Base-by-base conservation (phyloP, 306 rosid genomes). In the Vigna angularis region DNA sequence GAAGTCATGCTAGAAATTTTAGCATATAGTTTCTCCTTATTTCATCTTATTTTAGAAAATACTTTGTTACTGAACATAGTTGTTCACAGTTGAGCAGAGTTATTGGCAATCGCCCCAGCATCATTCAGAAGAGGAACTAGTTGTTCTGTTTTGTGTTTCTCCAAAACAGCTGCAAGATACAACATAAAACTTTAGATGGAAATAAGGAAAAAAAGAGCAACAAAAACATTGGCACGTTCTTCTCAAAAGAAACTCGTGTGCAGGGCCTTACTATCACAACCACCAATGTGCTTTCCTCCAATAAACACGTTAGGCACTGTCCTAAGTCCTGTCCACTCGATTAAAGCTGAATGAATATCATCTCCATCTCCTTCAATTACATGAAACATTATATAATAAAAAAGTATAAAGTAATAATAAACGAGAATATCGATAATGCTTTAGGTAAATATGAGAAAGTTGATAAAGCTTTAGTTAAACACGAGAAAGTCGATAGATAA, bases 281-380 rank as follows among this genome's bases (percentile, higher is more conserved):
- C 89, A 76, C 89, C 89, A 26, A 86, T 79, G 74, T 79, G 86
- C 20, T 93, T 88, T 47, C 92, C 91, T 62, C 86, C 97, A 30
- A 93, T 89, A 69, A 91, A 91, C 80, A 93, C 98, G 12, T 87
- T 93, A 49, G 98, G 97, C 15, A 93, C 98, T 5, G 86, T 86
- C 64, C 67, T 72, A 1, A 18, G 84, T 22, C 85, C 86, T 4
- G 89, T 86, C 86, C 86, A 79, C 47, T 79, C 84, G 24, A 74
- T 74, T 45, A 91, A 81, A 72, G 97, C 98, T 48, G 84, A 65
- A 44, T 93, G 96, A 50, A 88, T 77, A 15, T 78, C 85, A 82
- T 38, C 44, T 20, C 97, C 98, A 58, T 91, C 93, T 50, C 82
- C 98, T 85, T 79, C 83, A 70, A 82, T 28, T 13, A 58, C 0